Evolutionary conservation across 202 grass and related monocot genomes (phyloP).

Genomic region (Bolboschoenoplectus hybrid): DNA sequence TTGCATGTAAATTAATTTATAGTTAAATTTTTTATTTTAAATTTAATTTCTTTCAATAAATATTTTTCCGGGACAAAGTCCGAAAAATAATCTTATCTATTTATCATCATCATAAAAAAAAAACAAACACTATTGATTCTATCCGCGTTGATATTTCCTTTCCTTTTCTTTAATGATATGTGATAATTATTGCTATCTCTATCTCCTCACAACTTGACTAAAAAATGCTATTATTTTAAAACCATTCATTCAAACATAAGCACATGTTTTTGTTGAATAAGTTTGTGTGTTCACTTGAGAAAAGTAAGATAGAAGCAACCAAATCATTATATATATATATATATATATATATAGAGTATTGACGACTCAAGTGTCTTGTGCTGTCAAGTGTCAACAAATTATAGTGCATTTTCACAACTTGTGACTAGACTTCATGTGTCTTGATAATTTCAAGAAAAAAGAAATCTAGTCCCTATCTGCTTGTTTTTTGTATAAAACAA

Average conservation of each 20-base stretch:
- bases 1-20: no score
- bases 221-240: not conserved
- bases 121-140: no score
- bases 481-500: not conserved
- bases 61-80: no score
- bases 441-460: not conserved
- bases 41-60: no score
- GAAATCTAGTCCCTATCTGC: not conserved
- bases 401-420: not conserved
- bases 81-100: no score
- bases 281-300: not conserved
- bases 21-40: no score
- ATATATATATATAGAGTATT: not conserved
- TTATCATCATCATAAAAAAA: no score
- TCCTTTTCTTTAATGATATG: not conserved
- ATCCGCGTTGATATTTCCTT: not conserved
- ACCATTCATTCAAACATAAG: not conserved
- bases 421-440: not conserved
- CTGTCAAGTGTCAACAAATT: not conserved
- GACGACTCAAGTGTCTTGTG: not conserved
- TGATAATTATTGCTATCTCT: no score
- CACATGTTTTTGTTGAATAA: constrained; percentile 2
- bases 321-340: not conserved
- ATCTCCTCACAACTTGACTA: no score
- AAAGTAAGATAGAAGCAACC: not conserved